Percentiles rank a stretch among this genome's conserved stretches.
Evolutionary conservation across 257 asterid genomes (phyloP).

Genomic region (Solanum bukasovii): DNA sequence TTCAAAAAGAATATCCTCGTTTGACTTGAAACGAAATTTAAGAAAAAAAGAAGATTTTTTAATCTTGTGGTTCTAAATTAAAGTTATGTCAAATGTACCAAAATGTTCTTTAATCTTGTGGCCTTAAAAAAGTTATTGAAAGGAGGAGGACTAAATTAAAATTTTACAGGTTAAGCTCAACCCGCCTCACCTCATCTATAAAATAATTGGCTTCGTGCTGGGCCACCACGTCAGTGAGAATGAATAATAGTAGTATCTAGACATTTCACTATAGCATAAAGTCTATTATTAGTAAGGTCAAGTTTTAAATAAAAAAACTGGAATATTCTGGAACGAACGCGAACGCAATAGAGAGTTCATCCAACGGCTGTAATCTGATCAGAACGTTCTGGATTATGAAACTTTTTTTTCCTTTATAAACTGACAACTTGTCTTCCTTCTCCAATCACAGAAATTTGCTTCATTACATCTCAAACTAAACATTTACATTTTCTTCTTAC

Average conservation of each 20-base stretch:
- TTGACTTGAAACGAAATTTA: no score
- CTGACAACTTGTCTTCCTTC: not conserved
- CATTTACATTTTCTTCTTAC: no score
- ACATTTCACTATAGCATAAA: not conserved
- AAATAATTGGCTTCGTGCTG: not conserved
- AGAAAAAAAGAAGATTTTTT: no score
- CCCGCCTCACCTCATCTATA: no score
- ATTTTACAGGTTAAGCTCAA: no score
- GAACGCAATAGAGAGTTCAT: not conserved
- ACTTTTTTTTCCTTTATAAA: not conserved
- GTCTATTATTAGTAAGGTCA: not conserved
- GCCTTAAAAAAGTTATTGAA: no score
- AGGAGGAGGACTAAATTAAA: rapidly evolving
- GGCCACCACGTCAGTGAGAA: not conserved
- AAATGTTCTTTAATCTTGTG: no score
- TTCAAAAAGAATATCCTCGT: no score
- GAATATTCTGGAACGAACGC: slow-evolving; percentile 10
- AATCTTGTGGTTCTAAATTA: no score
- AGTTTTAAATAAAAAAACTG: not conserved
- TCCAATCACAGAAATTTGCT: not conserved
- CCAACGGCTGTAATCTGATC: not conserved
- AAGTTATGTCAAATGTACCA: no score
- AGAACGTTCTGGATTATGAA: slow-evolving; percentile 6
- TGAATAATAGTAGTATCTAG: not conserved
- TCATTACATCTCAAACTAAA: not conserved